Base-by-base conservation (phyloP, 768 basidiomycete genomes). In the Kondoa subrosea region DNA sequence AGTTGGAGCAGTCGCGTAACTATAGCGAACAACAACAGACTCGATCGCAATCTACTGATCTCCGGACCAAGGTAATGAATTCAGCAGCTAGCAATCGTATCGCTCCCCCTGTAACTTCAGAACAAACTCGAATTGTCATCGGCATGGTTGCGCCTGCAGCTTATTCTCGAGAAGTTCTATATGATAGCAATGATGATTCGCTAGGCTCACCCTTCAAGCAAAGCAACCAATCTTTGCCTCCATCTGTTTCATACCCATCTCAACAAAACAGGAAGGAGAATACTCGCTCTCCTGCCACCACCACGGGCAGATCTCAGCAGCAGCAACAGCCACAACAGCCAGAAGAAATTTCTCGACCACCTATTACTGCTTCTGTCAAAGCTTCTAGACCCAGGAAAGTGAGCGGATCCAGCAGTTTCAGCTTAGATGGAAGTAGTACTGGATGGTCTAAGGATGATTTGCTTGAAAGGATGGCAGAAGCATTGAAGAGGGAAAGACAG, bases 381-480 rank as follows among this genome's bases (percentile, higher is more conserved):
- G 8, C 40, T 21, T 8, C 40, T 50, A 50, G 40, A 50, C 40
- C 40, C 21, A 50, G 40, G 21, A 50, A 50, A 21, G 40, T 50
- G 21, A 8, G 12, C 40, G 40, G 40, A 8, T 8, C 12, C 40
- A 50, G 40, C 40, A 50, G 12, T 8, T 21, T 8, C 21, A 50
- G 40, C 40, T 50, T 21, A 21, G 8, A 8, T 50, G 40, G 40
- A n/a, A n/a, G n/a, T n/a, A n/a, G n/a, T n/a, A n/a, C n/a, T 50
- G 40, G 40, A 8, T 50, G 40, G 40, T 50, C 70, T 57, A 64
- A 33, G 67, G 34, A 65, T 33, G 61, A 63, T 16, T 32, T 64
- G 67, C 61, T 63, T 3, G 61, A 63, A n/a, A 27, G 61, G 27
- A 27, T 63, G 61, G 61, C 61, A 8, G 61, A 63, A 32, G 61